Base-by-base conservation (phyloP, 352 stramenopile species). In the Phytophthora palmivora region DNA sequence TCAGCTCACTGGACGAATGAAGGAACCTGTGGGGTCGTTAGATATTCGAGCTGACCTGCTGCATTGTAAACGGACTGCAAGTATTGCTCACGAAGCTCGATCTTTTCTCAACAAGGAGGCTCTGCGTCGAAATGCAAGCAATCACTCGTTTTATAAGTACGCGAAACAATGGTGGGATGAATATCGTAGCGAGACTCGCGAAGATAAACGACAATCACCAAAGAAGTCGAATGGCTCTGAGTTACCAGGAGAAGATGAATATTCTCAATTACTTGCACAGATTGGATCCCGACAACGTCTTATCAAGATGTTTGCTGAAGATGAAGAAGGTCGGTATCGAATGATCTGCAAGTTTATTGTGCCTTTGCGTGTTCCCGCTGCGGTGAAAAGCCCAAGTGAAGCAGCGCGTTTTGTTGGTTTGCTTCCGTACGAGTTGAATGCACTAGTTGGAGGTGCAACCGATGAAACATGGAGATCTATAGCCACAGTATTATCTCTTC, bases 341-440 rank as follows among this genome's bases (percentile, higher is more conserved):
- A 88, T 92, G 76, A 82, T 96, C 3, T 97, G 87, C 65, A 91
- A 89, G 24, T 97, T 93, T 49, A 24, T 98, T n/a, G 58, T 58
- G 2, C 75, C 80, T 1, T 18, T 96, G 4, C 88, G 77, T 16
- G 68, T 51, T 12, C 78, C 78, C 0, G 39, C 55, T 0, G 73
- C 84, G 8, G 61, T 97, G 9, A 68, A 75, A 57, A 85, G 75
- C 10, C 89, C 91, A 7, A 89, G 82, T 45, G 84, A 97, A 72
- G 90, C 89, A 3, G 88, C 88, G 16, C 78, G 91, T 0, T 96
- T 97, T 52, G 91, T 97, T 1, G 70, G 73, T 2, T 68, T 97
- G 12, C 61, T 97, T 2, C 84, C 87, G 4, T 91, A 85, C 38
- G 84, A 89, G 51, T 66, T 79, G 0, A 70, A 78, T 18, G 52